phyloP scores from a whole-genome alignment of 192 early-diverging fungal species.

The Coemansia sp. region DNA sequence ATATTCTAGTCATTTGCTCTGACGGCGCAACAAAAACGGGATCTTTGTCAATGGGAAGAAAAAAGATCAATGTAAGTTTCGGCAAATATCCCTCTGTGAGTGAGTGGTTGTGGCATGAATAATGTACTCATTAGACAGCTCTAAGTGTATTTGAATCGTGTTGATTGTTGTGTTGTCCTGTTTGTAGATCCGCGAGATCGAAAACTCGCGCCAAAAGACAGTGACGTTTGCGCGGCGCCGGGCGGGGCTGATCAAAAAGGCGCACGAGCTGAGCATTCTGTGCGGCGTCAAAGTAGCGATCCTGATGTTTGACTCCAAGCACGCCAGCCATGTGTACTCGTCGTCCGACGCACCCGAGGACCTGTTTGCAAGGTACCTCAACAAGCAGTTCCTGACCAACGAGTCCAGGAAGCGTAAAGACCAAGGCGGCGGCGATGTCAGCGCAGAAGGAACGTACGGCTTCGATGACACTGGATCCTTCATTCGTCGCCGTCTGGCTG shows the following conservation, averaged over 20 bases:
- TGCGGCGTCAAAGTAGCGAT: slow-evolving; percentile 54
- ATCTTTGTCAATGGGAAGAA: slow-evolving; percentile 39
- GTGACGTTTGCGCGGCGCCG: slow-evolving; percentile 56
- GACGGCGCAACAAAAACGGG: neutral
- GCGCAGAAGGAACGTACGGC: slow-evolving; percentile 29
- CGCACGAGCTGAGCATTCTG: slow-evolving; percentile 53
- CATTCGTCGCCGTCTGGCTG: slow-evolving; percentile 45
- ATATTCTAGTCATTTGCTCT: neutral
- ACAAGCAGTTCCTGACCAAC: slow-evolving; percentile 57
- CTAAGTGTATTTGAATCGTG: too few relatives aligned
- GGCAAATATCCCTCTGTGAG: too few relatives aligned
- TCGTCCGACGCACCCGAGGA: slow-evolving; percentile 42
- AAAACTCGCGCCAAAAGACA: slow-evolving; percentile 50
- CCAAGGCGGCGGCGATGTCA: neutral
- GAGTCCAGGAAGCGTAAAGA: slow-evolving; percentile 54
- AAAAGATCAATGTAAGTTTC: slow-evolving; percentile 55
- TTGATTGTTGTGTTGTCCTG: too few relatives aligned
- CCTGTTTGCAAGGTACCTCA: slow-evolving; percentile 46
- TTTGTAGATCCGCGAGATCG: slow-evolving; percentile 49
- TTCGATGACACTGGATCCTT: slow-evolving; percentile 45
- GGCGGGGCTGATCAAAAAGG: slow-evolving; percentile 57
- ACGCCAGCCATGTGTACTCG: slow-evolving; percentile 57
- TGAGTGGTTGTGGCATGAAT: too few relatives aligned
- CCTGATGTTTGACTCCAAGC: slow-evolving; percentile 54
- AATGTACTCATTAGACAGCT: too few relatives aligned